Conservation (phyloP, 225 moss, liverwort and hornwort species). For the Lunularia cruciata region DNA sequence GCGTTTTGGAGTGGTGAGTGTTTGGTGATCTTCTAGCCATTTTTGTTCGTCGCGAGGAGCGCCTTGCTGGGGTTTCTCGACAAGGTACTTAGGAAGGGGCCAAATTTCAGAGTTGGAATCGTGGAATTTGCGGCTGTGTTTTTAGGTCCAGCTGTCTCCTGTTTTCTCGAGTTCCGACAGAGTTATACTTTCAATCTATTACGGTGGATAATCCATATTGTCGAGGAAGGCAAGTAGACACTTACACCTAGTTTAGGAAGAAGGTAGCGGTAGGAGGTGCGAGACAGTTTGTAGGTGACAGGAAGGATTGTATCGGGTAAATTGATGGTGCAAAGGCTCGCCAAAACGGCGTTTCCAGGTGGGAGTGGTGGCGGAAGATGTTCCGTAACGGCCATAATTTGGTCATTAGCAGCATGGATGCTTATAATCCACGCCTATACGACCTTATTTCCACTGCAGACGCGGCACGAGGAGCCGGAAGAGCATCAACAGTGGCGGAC, state of each 20-base stretch:
- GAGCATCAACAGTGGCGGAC: conserved; percentile 41
- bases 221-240: neutral
- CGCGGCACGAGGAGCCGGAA: conserved; percentile 1
- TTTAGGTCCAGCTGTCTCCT: neutral
- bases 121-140: too few relatives aligned
- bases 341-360: conserved; percentile 30
- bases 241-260: neutral
- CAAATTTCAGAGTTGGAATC: neutral
- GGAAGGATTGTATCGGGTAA: neutral
- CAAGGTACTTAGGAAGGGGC: neutral
- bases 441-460: conserved; percentile 25
- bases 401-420: conserved; percentile 44
- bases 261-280: neutral
- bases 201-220: neutral
- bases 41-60: neutral
- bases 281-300: neutral
- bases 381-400: conserved; percentile 43
- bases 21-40: too few relatives aligned
- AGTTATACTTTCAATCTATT: neutral
- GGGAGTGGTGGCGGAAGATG: conserved; percentile 34
- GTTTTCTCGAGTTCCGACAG: neutral
- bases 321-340: conserved; percentile 47
- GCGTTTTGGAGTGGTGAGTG: neutral
- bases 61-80: neutral
- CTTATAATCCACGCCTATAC: conserved; percentile 46